These are phyloP conservation scores for Thalia dealbata DNA, from an alignment of 176 grass and related monocot genomes.

Conservation along the genomic window DNA sequence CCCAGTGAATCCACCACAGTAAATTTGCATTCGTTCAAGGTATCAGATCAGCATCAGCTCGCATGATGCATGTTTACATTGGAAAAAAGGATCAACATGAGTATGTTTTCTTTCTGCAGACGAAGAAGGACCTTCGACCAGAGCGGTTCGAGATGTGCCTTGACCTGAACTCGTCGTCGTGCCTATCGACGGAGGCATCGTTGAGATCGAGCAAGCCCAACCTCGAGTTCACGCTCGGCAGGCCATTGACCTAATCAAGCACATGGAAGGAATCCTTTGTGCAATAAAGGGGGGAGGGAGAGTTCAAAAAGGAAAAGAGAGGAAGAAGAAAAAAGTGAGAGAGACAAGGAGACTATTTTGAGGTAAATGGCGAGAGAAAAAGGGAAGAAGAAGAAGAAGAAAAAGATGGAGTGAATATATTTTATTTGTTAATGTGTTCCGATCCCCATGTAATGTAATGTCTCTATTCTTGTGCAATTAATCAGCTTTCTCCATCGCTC, in stretches of 20 bases:
- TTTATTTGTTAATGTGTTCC: too few relatives aligned
- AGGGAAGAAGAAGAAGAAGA: too few relatives aligned
- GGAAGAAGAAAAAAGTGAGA: background rate
- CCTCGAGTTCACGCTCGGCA: conserved; percentile 10
- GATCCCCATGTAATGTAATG: too few relatives aligned
- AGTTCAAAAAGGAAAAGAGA: background rate
- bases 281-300: background rate
- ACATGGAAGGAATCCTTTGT: background rate
- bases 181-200: background rate
- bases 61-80: background rate
- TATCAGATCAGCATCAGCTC: background rate
- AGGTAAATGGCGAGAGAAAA: background rate
- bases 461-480: too few relatives aligned
- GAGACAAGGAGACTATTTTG: background rate
- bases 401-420: background rate
- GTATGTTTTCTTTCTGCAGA: background rate
- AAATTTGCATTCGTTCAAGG: conserved; percentile 24
- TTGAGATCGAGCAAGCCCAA: conserved; percentile 6
- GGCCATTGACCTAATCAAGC: background rate
- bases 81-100: background rate
- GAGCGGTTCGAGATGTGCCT: conserved; percentile 27
- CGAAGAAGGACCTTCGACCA: conserved; percentile 26
- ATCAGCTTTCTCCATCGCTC: too few relatives aligned
- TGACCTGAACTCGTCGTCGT: conserved; percentile 8
- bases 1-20: conserved; percentile 24